phyloP scores from a whole-genome alignment of 345 rosid genomes.

The Eutrema japonicum region DNA sequence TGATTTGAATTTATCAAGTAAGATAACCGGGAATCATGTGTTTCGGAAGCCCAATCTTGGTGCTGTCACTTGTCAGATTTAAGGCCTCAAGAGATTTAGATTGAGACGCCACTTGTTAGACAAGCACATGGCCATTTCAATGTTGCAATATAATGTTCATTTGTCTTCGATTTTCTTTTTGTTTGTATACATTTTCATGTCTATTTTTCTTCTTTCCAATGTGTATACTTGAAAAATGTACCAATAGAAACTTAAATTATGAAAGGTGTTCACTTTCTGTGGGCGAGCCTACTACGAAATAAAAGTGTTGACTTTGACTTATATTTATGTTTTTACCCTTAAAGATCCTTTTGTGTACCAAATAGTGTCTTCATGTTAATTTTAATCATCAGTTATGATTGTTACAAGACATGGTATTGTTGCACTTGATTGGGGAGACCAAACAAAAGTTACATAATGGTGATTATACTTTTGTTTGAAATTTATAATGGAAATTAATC shows the following conservation, averaged over 20 bases:
- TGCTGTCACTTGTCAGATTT: slow-evolving; percentile 16
- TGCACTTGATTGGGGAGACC: slow-evolving; percentile 11
- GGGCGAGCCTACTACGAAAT: not conserved
- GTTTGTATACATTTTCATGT: slow-evolving; percentile 3
- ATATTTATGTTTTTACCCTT: not conserved
- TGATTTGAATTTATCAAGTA: not conserved
- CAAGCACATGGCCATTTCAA: slow-evolving; percentile 37
- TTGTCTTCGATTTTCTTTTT: slow-evolving; percentile 3
- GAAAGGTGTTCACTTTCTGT: slow-evolving; percentile 5
- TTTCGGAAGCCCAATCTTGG: not conserved
- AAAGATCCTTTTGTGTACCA: too few relatives aligned
- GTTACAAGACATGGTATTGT: slow-evolving; percentile 3
- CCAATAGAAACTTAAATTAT: not conserved
- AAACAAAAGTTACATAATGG: slow-evolving; percentile 4
- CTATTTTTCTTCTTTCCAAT: not conserved
- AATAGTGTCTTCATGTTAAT: too few relatives aligned
- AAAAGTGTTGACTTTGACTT: slow-evolving; percentile 3
- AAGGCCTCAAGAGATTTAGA: slow-evolving; percentile 24
- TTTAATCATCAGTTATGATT: too few relatives aligned
- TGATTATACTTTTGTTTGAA: not conserved
- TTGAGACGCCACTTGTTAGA: slow-evolving; percentile 26
- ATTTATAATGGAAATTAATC: too few relatives aligned
- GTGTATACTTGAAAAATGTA: slow-evolving; percentile 27
- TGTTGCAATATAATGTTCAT: slow-evolving; percentile 22
- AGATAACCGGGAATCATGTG: slow-evolving; percentile 12